Base-by-base conservation (phyloP, 73 alveolate species). In the Uronychia setigera region DNA sequence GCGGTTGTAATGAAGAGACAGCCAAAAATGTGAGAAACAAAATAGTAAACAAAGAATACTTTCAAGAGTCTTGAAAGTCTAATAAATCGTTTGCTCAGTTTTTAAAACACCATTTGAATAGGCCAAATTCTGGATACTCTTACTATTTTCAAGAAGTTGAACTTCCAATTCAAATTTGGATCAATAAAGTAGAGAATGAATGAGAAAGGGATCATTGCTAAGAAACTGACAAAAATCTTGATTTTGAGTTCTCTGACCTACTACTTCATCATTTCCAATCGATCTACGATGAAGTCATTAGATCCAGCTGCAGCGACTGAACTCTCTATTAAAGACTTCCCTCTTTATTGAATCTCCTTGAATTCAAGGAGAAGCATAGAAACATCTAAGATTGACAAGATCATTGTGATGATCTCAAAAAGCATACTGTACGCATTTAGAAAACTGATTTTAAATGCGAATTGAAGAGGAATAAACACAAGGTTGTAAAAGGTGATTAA, bases 11-110 rank as follows among this genome's bases (percentile, higher is more conserved):
- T 67, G 32, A 67, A 67, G 31, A 84, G 78, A 34, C 92, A 82
- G 1, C 87, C 85, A 26, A 58, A 60, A 29, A 85, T 32, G 59
- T 89, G 95, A 60, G 79, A 46, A 1, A 89, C 87, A 26, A 89
- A 58, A 35, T 78, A 79, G 60, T 81, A 89, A 26, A 78, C 31
- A 31, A 89, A 25, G 32, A 85, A 1, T 13, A 89, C 92, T 78
- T 89, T 91, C 1, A 84, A 0, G 59, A 88, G 9, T 57, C 95
- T 60, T 14, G 75, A 29, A 9, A 84, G 46, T 32, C 77, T 82
- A 11, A 86, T 80, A 31, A 33, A 32, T 0, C 59, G 33, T 59
- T 19, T 25, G 76, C 77, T 84, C 76, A 84, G n/a, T 1, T 33
- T 1, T 26, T 84, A 25, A 29, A 84, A 19, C n/a, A 58, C 34